Base-by-base conservation (phyloP, 2,329 filamentous ascomycete species). In the Penicillium paneum region DNA sequence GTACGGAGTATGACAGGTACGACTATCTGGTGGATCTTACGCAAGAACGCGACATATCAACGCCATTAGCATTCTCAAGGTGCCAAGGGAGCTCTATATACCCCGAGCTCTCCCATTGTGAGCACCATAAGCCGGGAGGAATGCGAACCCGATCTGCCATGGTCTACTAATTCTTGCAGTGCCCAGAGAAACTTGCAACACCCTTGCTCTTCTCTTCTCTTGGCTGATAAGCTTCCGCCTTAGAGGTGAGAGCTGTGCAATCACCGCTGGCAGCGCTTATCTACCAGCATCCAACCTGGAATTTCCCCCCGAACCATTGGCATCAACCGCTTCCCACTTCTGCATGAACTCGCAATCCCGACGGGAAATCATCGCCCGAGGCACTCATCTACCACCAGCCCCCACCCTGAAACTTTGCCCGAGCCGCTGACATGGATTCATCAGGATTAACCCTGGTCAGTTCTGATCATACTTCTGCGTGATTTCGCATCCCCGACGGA, bases 1-100 rank as follows among this genome's bases (percentile, higher is more conserved):
- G 52, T 56, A 24, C 21, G 21, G 21, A 24, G 21, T 24, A 47
- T 60, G 49, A 58, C 58, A 56, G 55, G 48, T 57, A 49, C 50
- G 11, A 49, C 54, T 13, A 29, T 34, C 8, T n/a, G 12, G 6
- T 35, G n/a, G 24, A 35, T 8, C 28, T 38, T 8, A 13, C 31
- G 47, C 28, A n/a, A 29, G 41, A 29, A 17, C 8, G 32, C 32
- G 40, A 40, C 45, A 42, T 31, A 13, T n/a, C 48, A 10, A 38
- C 17, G 44, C 31, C n/a, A 48, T 43, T 44, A 17, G 28, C 2
- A 8, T 29, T 29, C 13, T 12, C 29, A 45, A 31, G 5, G 8
- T 38, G 44, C 21, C 31, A 47, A 47, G 46, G 24, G 24, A n/a
- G 8, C 8, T 41, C 8, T 42, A 38, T 50, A 50, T 34, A 49